A percentile compares a stretch with the other conserved stretches of the same genome.
Conservation (phyloP, 768 basidiomycete genomes). For the Boletus patriciae region DNA sequence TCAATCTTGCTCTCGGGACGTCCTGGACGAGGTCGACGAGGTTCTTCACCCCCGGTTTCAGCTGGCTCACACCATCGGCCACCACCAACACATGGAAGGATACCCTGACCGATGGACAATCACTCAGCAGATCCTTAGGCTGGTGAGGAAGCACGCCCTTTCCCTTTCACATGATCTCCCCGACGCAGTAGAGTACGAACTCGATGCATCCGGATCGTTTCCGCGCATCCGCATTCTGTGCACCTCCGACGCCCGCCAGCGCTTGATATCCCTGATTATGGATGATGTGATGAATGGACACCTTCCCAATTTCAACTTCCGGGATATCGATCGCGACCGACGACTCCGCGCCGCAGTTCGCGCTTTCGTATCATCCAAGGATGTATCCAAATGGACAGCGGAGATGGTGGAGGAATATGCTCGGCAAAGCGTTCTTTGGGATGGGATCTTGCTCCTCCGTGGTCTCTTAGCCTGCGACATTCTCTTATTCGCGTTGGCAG, state of each 20-base stretch:
- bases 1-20: slow-evolving; percentile 12
- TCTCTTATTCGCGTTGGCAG: slow-evolving; percentile 24
- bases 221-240: slow-evolving; percentile 6
- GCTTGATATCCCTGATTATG: no score
- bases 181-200: no score
- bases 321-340: background rate
- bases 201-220: background rate
- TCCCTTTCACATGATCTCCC: background rate
- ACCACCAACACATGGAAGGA: slow-evolving; percentile 20
- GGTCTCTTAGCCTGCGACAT: slow-evolving; percentile 26
- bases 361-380: slow-evolving; percentile 12
- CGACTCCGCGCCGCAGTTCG: background rate
- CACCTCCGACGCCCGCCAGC: no score
- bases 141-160: slow-evolving; percentile 8
- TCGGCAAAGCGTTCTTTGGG: background rate
- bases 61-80: slow-evolving; percentile 27
- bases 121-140: slow-evolving; percentile 25
- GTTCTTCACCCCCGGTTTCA: slow-evolving; percentile 22
- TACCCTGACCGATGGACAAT: slow-evolving; percentile 31
- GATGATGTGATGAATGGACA: no score
- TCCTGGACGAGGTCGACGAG: slow-evolving; percentile 24
- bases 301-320: background rate
- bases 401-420: slow-evolving; percentile 2
- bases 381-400: background rate
- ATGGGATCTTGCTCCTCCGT: slow-evolving; percentile 21